Evolutionary conservation across 1,284 basidiomycete genomes (phyloP).

Genomic region (Veloporphyrellus conicus): DNA sequence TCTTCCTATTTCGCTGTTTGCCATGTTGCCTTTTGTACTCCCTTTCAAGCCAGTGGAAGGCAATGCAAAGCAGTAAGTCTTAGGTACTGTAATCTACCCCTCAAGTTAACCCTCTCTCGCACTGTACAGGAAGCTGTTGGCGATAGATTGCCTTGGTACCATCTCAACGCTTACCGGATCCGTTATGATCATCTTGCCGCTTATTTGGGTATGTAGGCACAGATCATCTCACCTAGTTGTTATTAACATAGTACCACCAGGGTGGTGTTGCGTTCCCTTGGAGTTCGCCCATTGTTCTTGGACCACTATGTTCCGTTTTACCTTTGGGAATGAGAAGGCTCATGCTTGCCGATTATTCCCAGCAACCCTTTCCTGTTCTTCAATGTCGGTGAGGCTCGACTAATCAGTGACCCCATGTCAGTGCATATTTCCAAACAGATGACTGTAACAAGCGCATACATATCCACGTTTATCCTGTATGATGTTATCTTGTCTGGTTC

Average conservation of each 20-base stretch:
- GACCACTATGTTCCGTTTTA: conserved; percentile 61
- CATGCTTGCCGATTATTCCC: conserved; percentile 64
- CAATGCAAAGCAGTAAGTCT: conserved; percentile 43
- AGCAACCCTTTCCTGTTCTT: conserved; percentile 35
- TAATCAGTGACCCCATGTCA: conserved; percentile 21
- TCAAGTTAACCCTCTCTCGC: conserved; percentile 2
- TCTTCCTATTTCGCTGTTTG: conserved; percentile 52
- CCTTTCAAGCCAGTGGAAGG: conserved; percentile 66
- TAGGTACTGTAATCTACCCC: background rate
- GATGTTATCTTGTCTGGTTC: conserved; percentile 11
- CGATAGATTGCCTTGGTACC: conserved; percentile 64
- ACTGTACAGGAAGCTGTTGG: conserved; percentile 53
- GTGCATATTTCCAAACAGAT: conserved; percentile 69
- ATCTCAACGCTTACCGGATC: conserved; percentile 59
- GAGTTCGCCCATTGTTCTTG: conserved; percentile 61
- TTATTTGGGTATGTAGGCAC: conserved; percentile 60
- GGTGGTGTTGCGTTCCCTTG: conserved; percentile 69
- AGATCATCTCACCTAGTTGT: background rate
- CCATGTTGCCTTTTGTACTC: conserved; percentile 59
- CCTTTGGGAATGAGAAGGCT: conserved; percentile 69
- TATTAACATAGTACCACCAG: conserved; percentile 30
- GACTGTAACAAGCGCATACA: conserved; percentile 68
- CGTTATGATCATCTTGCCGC: conserved; percentile 59
- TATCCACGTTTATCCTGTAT: conserved; percentile 64
- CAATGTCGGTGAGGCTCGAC: background rate